A percentile compares a stretch with the other conserved stretches of the same genome.
Evolutionary conservation across 2,329 filamentous ascomycete species (phyloP).

Genomic region (Sarocladiaceae sp.): DNA sequence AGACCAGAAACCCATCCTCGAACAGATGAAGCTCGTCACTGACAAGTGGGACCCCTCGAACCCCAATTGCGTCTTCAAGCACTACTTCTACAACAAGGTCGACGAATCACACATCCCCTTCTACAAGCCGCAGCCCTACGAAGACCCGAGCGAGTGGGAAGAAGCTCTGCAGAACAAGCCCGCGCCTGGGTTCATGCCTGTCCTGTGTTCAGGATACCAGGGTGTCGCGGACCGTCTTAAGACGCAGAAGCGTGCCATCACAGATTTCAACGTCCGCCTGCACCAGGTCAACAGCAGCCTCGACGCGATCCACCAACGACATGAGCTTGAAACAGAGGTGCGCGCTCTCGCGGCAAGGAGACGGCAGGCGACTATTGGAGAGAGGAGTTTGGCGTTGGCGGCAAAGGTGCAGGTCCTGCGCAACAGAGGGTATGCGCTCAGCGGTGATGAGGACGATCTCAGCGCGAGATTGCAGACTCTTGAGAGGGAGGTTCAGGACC

Average conservation of each 20-base stretch:
- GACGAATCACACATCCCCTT: conserved; percentile 71
- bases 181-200: conserved; percentile 70
- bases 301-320: conserved; percentile 66
- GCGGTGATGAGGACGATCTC: conserved; percentile 73
- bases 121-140: conserved; percentile 64
- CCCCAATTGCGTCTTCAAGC: conserved; percentile 69
- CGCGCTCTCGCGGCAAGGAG: conserved; percentile 68
- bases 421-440: conserved; percentile 77
- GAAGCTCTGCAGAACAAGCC: conserved; percentile 79
- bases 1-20: conserved; percentile 66
- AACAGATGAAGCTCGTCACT: conserved; percentile 67
- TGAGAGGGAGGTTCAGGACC: conserved; percentile 68
- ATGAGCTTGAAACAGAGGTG: conserved; percentile 73
- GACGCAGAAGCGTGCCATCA: conserved; percentile 65
- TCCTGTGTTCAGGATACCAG: conserved; percentile 69
- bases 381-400: conserved; percentile 69
- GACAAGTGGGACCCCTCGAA: conserved; percentile 70
- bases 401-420: conserved; percentile 76
- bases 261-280: conserved; percentile 65
- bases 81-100: conserved; percentile 86
- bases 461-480: conserved; percentile 66
- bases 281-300: conserved; percentile 77
- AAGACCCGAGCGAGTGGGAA: conserved; percentile 78
- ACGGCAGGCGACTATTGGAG: conserved; percentile 67
- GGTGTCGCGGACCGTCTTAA: conserved; percentile 68